These are phyloP conservation scores for Pleodorina starrii DNA, from an alignment of 139 green algal genomes.

Conservation along the genomic window DNA sequence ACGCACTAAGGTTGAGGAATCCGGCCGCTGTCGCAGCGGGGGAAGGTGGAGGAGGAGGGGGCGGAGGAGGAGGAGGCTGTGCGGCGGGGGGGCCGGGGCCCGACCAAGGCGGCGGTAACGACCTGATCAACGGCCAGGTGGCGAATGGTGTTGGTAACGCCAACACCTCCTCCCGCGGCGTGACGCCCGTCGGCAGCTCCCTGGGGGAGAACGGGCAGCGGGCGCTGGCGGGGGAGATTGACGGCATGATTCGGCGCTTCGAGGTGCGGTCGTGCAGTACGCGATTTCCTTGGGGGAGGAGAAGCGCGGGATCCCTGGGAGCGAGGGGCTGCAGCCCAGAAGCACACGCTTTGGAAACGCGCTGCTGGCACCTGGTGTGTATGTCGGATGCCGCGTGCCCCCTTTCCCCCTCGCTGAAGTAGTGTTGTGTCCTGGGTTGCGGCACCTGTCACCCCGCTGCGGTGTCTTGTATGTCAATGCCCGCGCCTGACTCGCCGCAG, in stretches of 20 bases:
- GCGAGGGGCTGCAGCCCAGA: too few relatives aligned
- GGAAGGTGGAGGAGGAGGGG: not conserved
- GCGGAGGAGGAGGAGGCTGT: not conserved
- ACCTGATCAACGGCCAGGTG: not conserved
- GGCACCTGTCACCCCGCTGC: too few relatives aligned
- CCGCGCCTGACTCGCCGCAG: too few relatives aligned
- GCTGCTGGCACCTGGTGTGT: too few relatives aligned
- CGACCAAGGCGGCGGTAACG: not conserved
- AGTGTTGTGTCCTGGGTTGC: too few relatives aligned
- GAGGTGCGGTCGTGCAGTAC: conserved; percentile 27
- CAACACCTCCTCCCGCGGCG: not conserved
- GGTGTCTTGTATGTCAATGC: too few relatives aligned
- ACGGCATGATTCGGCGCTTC: conserved; percentile 23
- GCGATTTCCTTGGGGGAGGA: too few relatives aligned
- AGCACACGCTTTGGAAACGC: too few relatives aligned
- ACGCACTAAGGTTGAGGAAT: not conserved
- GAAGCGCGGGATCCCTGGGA: too few relatives aligned
- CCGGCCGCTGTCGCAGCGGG: not conserved
- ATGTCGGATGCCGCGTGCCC: too few relatives aligned
- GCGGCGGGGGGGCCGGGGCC: not conserved
- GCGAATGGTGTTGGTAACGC: not conserved
- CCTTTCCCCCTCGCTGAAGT: too few relatives aligned
- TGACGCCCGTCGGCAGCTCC: not conserved
- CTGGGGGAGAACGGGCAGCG: not conserved
- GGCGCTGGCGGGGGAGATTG: conserved; percentile 14